Evolutionary conservation across 1,284 basidiomycete species (phyloP).

Genomic region (Fomitopsis pinicola): DNA sequence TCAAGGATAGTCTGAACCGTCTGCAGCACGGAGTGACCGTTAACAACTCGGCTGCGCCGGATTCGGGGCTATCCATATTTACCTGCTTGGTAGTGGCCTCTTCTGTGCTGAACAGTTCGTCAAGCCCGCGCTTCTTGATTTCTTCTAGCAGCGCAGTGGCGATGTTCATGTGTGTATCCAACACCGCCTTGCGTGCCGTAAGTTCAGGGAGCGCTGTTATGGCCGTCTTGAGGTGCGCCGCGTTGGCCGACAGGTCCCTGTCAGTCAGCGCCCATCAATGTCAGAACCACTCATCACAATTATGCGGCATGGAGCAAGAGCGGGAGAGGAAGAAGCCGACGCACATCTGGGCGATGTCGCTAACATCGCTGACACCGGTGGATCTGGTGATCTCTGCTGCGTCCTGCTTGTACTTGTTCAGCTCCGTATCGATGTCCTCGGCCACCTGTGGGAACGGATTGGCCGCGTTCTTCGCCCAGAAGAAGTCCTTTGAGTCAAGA

Average conservation of each 20-base stretch:
- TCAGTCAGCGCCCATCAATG: neutral
- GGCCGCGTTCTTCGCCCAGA: slow-evolving; percentile 96
- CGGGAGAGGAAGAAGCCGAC: neutral
- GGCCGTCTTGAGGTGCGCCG: slow-evolving; percentile 93
- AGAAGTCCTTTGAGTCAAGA: slow-evolving; percentile 97
- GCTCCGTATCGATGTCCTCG: slow-evolving; percentile 92
- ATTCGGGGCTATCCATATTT: neutral
- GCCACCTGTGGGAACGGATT: slow-evolving; percentile 99
- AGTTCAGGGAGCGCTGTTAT: slow-evolving; percentile 98
- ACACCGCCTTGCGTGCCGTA: slow-evolving; percentile 91
- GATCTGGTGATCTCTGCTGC: slow-evolving; percentile 96
- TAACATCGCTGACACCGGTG: slow-evolving; percentile 94
- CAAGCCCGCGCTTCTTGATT: slow-evolving; percentile 93
- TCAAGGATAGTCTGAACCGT: slow-evolving; percentile 82
- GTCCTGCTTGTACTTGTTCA: slow-evolving; percentile 95
- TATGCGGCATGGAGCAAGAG: neutral
- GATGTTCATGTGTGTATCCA: slow-evolving; percentile 99
- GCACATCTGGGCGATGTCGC: slow-evolving; percentile 90
- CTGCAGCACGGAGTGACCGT: slow-evolving; percentile 31
- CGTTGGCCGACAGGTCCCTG: slow-evolving; percentile 93
- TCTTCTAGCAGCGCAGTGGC: slow-evolving; percentile 94
- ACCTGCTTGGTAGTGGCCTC: slow-evolving; percentile 87
- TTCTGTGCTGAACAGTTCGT: slow-evolving; percentile 96
- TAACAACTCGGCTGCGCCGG: neutral
- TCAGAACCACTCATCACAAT: neutral